Evolutionary conservation across 176 grass and related monocot genomes (phyloP).

Genomic region (Paspalum vaginatum): DNA sequence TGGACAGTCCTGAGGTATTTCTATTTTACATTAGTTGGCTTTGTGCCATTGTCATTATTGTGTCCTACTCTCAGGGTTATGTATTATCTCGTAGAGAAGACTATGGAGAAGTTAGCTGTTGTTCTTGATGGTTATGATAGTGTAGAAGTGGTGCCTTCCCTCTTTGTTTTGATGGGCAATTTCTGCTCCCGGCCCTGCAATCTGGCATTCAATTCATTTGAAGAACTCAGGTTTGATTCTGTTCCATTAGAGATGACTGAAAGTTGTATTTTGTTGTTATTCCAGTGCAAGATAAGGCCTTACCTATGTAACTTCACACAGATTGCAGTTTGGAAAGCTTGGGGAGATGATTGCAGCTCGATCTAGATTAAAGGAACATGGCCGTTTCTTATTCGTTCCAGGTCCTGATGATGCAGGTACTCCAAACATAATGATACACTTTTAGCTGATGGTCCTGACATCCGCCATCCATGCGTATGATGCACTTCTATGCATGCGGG

Average conservation of each 20-base stretch:
- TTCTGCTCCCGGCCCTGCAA: constrained; percentile 90
- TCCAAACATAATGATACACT: constrained; percentile 16
- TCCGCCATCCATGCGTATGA: constrained; percentile 1
- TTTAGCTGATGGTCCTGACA: constrained; percentile 30
- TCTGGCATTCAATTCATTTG: constrained; percentile 83
- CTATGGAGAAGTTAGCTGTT: constrained; percentile 81
- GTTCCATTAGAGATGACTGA: constrained; percentile 3
- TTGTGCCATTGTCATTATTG: constrained; percentile 12
- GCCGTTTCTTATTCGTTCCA: constrained; percentile 87
- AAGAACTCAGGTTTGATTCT: constrained; percentile 71
- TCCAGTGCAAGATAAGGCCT: constrained; percentile 23
- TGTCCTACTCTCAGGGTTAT: constrained; percentile 38
- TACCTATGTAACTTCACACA: constrained; percentile 38
- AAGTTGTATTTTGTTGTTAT: constrained; percentile 7
- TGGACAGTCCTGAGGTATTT: constrained; percentile 89
- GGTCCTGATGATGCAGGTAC: constrained; percentile 95
- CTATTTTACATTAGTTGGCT: constrained; percentile 38
- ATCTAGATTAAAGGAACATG: constrained; percentile 79
- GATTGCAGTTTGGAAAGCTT: constrained; percentile 90
- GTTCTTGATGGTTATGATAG: constrained; percentile 92
- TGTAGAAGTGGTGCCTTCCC: constrained; percentile 84
- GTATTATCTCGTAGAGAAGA: constrained; percentile 75
- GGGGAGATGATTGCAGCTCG: constrained; percentile 82
- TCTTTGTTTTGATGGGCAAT: constrained; percentile 97
- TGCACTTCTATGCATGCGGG: not conserved